Base-by-base conservation (phyloP, 2,329 filamentous ascomycete genomes). In the Xylaria sp. region DNA sequence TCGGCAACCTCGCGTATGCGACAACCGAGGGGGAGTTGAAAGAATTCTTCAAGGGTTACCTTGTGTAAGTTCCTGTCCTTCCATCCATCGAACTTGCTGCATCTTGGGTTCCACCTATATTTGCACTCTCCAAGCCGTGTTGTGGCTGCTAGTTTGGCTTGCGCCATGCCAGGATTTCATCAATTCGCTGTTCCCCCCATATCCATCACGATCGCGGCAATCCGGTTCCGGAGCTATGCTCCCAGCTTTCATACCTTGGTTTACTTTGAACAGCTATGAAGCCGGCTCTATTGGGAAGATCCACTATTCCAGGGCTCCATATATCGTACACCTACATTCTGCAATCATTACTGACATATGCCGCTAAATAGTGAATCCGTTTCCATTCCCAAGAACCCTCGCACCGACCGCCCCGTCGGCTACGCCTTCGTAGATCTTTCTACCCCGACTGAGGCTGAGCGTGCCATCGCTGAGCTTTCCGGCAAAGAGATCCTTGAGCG, bases 11-110 rank as follows among this genome's bases (percentile, higher is more conserved):
- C 87, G 94, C 94, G 73, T 99, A 99, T 79, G 92, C 93, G 88
- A 97, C 94, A 88, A 96, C 92, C 78, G 94, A 97, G 90, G 94
- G 90, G 89, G 92, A 97, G 88, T 91, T 99, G 86, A 96, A 95
- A 85, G 90, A 94, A 71, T 99, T 99, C 86, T 99, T 99, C 89
- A 93, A 94, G 85, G 90, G 88, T 79, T 97, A 96, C 85, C 89
- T 94, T 83, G 91, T 99, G 94, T 99, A 86, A 85, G 93, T 90
- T 56, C 48, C 29, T 39, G 29, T 46, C 37, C 21, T 22, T 21
- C 4, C 37, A 18, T 44, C 38, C 20, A 18, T 47, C 50, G 22
- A 40, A 4, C 9, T 17, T 11, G 19, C 41, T 24, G n/a, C 26
- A 50, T 22, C 9, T 17, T 11, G 26, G 39, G 37, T 44, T 38